Evolutionary conservation across 225 moss, liverwort and hornwort genomes (phyloP).

Genomic region (Polytrichum formosum): DNA sequence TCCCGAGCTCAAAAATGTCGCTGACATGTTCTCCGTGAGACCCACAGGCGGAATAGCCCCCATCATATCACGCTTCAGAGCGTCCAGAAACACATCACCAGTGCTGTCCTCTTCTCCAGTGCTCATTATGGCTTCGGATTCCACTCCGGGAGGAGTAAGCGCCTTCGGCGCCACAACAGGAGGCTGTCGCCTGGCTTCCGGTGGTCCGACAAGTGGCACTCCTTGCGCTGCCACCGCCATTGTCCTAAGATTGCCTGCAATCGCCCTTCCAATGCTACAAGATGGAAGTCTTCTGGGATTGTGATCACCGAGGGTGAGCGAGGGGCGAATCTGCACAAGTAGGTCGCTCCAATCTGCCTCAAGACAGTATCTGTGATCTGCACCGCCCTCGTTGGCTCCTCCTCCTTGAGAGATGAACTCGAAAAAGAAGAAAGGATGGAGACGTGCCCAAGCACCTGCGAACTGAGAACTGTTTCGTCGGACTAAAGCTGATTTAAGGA

Average conservation of each 20-base stretch:
- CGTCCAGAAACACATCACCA: slow-evolving; percentile 31
- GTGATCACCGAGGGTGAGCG: too few relatives aligned
- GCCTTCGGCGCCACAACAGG: not conserved
- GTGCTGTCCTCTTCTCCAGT: slow-evolving; percentile 8
- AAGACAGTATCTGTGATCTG: too few relatives aligned
- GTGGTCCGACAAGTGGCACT: slow-evolving; percentile 26
- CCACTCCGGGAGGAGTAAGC: not conserved
- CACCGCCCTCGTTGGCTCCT: too few relatives aligned
- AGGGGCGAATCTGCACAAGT: too few relatives aligned
- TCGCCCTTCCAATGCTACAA: too few relatives aligned
- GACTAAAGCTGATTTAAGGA: too few relatives aligned
- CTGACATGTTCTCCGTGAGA: slow-evolving; percentile 57
- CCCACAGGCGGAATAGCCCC: slow-evolving; percentile 38
- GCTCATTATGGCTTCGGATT: not conserved
- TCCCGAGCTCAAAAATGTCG: slow-evolving; percentile 58
- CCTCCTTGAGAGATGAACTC: too few relatives aligned
- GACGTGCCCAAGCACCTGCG: too few relatives aligned
- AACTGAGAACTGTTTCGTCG: too few relatives aligned
- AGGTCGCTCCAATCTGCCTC: too few relatives aligned
- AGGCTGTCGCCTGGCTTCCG: not conserved
- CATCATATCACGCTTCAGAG: slow-evolving; percentile 37
- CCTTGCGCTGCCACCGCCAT: slow-evolving; percentile 22
- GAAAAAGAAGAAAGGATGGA: too few relatives aligned
- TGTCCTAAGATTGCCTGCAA: not conserved
- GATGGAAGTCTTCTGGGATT: too few relatives aligned